phyloP scores from a whole-genome alignment of 345 rosid genomes.

The Microthlaspi erraticum region DNA sequence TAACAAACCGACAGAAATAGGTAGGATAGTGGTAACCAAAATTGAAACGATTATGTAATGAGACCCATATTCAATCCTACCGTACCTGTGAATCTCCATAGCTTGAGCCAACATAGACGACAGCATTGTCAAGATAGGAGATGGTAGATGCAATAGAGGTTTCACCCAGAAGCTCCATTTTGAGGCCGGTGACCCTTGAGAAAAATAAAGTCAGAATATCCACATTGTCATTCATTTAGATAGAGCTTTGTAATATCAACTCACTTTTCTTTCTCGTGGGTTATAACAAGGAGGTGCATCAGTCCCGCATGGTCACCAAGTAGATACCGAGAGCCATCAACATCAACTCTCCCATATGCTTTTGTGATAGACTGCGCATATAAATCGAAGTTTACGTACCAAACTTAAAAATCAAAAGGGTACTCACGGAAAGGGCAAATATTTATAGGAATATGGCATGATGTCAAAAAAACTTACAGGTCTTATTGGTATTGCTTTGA shows the following conservation, averaged over 20 bases:
- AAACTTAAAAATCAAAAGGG: slow-evolving; percentile 21
- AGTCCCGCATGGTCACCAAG: slow-evolving; percentile 92
- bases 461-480: slow-evolving; percentile 56
- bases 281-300: slow-evolving; percentile 84
- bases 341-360: slow-evolving; percentile 95
- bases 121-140: slow-evolving; percentile 90
- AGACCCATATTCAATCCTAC: not conserved
- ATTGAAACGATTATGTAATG: too few relatives aligned
- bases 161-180: slow-evolving; percentile 90
- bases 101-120: slow-evolving; percentile 88
- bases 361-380: slow-evolving; percentile 70
- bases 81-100: slow-evolving; percentile 96
- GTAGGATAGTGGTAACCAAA: slow-evolving; percentile 17
- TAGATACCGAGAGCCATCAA: slow-evolving; percentile 93
- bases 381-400: slow-evolving; percentile 28
- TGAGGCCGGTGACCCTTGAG: slow-evolving; percentile 84
- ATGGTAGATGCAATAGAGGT: slow-evolving; percentile 92
- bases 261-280: slow-evolving; percentile 92
- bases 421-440: slow-evolving; percentile 23
- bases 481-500: slow-evolving; percentile 82
- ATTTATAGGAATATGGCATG: slow-evolving; percentile 11
- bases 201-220: slow-evolving; percentile 25
- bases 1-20: slow-evolving; percentile 18
- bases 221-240: slow-evolving; percentile 6
- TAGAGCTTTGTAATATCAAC: slow-evolving; percentile 39